Percentiles rank a stretch among this genome's conserved stretches.
phyloP scores from a whole-genome alignment of 805 yeast genomes.

The Sungouiella blattae region DNA sequence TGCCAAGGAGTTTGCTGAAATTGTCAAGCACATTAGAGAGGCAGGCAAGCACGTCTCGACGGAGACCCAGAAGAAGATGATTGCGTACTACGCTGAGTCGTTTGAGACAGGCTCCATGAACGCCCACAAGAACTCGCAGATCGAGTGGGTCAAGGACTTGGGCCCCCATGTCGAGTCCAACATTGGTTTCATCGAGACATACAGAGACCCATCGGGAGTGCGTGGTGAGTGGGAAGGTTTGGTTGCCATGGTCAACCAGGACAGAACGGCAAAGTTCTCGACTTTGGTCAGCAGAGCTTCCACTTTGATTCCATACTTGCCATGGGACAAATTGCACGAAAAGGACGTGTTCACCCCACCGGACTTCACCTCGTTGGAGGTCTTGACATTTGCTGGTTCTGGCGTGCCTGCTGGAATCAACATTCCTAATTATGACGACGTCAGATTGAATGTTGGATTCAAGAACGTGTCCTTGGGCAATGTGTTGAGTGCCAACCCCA shows the following conservation, averaged over 20 bases:
- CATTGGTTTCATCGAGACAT: conserved; percentile 89
- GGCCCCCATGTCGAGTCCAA: conserved; percentile 72
- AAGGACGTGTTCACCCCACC: conserved; percentile 88
- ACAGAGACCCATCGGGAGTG: conserved; percentile 88
- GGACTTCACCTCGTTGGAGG: conserved; percentile 88
- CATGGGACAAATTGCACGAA: conserved; percentile 76
- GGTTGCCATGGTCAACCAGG: conserved; percentile 86
- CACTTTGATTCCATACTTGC: conserved; percentile 59
- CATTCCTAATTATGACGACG: conserved; percentile 90
- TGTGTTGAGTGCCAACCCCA: conserved; percentile 65
- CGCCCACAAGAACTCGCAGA: conserved; percentile 81
- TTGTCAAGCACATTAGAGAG: conserved; percentile 50
- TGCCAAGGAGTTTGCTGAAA: conserved; percentile 54
- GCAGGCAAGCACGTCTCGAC: conserved; percentile 70
- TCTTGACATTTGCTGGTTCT: conserved; percentile 81
- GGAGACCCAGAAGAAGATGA: conserved; percentile 64
- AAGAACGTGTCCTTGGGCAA: conserved; percentile 89
- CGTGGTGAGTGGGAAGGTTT: conserved; percentile 94
- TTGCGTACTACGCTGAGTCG: conserved; percentile 62
- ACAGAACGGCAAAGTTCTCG: conserved; percentile 77
- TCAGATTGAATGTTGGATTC: conserved; percentile 78
- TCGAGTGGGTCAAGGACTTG: conserved; percentile 82
- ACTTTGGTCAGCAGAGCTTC: conserved; percentile 66
- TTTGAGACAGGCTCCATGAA: conserved; percentile 80
- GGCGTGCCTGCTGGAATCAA: conserved; percentile 94